Conservation (phyloP, 2,329 filamentous ascomycete species). For the Tolypocladium pustulatum region DNA sequence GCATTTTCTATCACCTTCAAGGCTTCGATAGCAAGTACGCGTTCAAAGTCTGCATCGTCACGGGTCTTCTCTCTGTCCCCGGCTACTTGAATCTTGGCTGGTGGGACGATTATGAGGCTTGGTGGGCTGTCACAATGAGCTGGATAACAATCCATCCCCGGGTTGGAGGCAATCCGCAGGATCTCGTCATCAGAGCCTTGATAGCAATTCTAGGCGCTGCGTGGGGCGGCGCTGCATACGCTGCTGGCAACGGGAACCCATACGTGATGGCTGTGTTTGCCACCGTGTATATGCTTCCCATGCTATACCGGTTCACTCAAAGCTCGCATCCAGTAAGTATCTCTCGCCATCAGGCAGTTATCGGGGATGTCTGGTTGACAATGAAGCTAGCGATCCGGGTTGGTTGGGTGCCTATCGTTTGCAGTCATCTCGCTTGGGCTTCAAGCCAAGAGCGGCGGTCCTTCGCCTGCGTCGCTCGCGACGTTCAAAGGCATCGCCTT, state of each 20-base stretch:
- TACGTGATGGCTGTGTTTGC: constrained; percentile 46
- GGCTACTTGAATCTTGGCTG: constrained; percentile 38
- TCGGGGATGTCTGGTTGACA: background rate
- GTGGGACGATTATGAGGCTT: constrained; percentile 45
- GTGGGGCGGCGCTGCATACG: constrained; percentile 43
- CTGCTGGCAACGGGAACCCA: constrained; percentile 39
- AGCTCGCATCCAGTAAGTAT: constrained; percentile 38
- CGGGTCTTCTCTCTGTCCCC: constrained; percentile 40
- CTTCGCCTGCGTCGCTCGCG: constrained; percentile 28
- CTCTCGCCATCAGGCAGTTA: no score
- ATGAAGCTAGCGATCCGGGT: constrained; percentile 34
- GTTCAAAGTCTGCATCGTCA: constrained; percentile 43
- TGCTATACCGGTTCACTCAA: constrained; percentile 46
- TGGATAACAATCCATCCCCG: constrained; percentile 42
- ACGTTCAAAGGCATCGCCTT: constrained; percentile 39
- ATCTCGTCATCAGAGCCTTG: constrained; percentile 40
- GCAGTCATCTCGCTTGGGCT: constrained; percentile 40
- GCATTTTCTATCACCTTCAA: constrained; percentile 38
- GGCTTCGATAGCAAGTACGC: constrained; percentile 49
- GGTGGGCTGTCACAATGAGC: constrained; percentile 48
- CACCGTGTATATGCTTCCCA: constrained; percentile 46
- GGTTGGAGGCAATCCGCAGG: constrained; percentile 47
- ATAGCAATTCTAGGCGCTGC: constrained; percentile 40
- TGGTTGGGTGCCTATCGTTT: constrained; percentile 48
- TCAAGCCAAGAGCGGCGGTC: constrained; percentile 16